A percentile compares a stretch with the other conserved stretches of the same genome.
Evolutionary conservation across 192 early-diverging fungal species (phyloP).

Genomic region (Jimgerdemannia lactiflua): DNA sequence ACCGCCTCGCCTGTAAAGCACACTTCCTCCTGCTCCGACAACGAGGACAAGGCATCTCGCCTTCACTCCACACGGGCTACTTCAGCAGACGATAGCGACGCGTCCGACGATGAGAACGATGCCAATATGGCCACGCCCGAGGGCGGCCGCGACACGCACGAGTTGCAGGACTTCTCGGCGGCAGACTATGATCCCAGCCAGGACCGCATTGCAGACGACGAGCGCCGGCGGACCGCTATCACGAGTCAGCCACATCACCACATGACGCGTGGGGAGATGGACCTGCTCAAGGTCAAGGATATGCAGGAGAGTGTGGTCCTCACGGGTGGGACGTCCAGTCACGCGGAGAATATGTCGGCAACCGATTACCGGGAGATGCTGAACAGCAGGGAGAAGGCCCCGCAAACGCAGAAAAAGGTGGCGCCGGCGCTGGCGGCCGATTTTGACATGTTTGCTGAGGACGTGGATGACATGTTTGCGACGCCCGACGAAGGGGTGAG

Average conservation of each 20-base stretch:
- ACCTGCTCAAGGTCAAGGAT: constrained; percentile 44
- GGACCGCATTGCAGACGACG: constrained; percentile 69
- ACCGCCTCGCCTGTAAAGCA: background rate
- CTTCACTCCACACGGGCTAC: background rate
- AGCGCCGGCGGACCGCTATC: constrained; percentile 34
- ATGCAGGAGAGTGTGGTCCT: constrained; percentile 37
- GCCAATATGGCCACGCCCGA: constrained; percentile 23
- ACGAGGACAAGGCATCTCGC: background rate
- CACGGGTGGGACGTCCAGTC: constrained; percentile 19
- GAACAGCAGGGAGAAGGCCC: constrained; percentile 4
- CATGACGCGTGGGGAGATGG: constrained; percentile 40
- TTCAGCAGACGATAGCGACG: constrained; percentile 17
- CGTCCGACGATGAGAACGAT: constrained; percentile 26
- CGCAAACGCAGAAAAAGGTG: constrained; percentile 13
- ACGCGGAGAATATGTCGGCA: constrained; percentile 60
- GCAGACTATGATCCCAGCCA: constrained; percentile 81
- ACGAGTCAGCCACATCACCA: constrained; percentile 1
- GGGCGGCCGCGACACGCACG: constrained; percentile 20
- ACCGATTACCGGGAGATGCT: constrained; percentile 56
- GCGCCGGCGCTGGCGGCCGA: constrained; percentile 14
- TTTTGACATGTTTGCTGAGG: constrained; percentile 73
- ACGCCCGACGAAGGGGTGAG: constrained; percentile 15
- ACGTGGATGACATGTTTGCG: constrained; percentile 74
- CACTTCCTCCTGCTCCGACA: background rate
- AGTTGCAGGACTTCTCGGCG: constrained; percentile 45